These are phyloP conservation scores for Neofusicoccum ribis DNA, from an alignment of 2,329 filamentous ascomycete species.

Conservation along the genomic window DNA sequence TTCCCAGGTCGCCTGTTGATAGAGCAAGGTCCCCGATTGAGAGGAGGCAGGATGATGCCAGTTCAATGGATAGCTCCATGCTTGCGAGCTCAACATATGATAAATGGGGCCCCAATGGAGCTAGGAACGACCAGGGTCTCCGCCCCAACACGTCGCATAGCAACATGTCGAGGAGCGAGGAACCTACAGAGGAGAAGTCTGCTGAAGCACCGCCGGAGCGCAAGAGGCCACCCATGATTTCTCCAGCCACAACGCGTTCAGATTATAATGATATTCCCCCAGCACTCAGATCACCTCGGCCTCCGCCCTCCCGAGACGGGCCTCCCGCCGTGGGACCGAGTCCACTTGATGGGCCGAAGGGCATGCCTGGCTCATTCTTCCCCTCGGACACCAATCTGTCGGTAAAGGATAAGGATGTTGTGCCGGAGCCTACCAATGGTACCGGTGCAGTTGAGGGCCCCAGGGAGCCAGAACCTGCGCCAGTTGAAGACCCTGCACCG, in stretches of 20 bases:
- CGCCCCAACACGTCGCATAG: slow-evolving; percentile 39
- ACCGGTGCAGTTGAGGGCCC: background rate
- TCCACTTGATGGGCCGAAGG: background rate
- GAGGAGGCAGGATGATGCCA: background rate
- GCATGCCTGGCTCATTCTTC: slow-evolving; percentile 20
- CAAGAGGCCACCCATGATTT: slow-evolving; percentile 67
- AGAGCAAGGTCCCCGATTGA: slow-evolving; percentile 6
- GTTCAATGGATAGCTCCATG: slow-evolving; percentile 24
- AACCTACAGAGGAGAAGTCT: slow-evolving; percentile 28
- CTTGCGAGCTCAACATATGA: slow-evolving; percentile 23
- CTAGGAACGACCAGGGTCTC: slow-evolving; percentile 32
- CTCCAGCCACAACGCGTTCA: slow-evolving; percentile 27
- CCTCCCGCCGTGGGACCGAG: background rate
- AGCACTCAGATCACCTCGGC: slow-evolving; percentile 18
- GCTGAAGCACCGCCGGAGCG: slow-evolving; percentile 54
- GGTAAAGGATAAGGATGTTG: background rate
- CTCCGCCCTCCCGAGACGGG: slow-evolving; percentile 9
- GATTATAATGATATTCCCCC: slow-evolving; percentile 12
- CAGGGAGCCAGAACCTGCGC: background rate
- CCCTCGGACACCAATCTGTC: background rate
- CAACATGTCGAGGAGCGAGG: slow-evolving; percentile 34
- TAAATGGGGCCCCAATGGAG: slow-evolving; percentile 4
- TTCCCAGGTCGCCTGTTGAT: slow-evolving; percentile 13
- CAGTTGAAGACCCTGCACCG: slow-evolving; percentile 7
- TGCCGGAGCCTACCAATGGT: background rate